Base-by-base conservation (phyloP, 164 flowering plant genomes). In the Vitis amurensis region DNA sequence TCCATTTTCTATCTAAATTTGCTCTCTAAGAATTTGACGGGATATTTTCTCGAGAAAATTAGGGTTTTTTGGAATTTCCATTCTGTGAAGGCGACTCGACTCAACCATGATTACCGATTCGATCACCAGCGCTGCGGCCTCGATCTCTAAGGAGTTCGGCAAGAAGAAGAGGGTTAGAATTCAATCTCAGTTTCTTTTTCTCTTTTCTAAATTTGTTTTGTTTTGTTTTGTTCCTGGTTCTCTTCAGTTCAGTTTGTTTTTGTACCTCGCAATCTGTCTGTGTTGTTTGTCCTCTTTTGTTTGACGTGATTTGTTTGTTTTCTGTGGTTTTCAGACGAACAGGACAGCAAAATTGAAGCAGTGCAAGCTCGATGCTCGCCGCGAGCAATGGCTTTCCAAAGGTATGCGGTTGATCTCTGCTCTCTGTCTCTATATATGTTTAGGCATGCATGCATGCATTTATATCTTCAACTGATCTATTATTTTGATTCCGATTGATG, bases 271-370 rank as follows among this genome's bases (percentile, higher is more conserved):
- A 29, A n/a, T 64, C 48, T 56, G 64, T 30, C 29, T 17, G 14
- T 8, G 15, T 50, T 31, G 16, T 63, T 59, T 56, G 17, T 10
- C 3, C 30, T 60, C 2, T 57, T 11, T 2, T 50, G 51, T 68
- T 64, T 65, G 44, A 37, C 44, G 27, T 23, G 44, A 37, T 23
- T 73, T 67, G 63, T 9, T 68, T 50, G 47, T 57, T 29, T 50
- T 77, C 31, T 59, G 72, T 44, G 59, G 55, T 31, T 73, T 76
- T 71, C 83, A 91, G 97, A 74, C 81, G 27, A 89, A 89, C 69
- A 82, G 94, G 82, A 74, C 86, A 47, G 94, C 96, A 27, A 90
- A 90, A 84, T 75, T 90, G 87, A 92, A 89, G 88, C 96, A 88
- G 86, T 81, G 83, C 83, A 92, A 92, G 87, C 88, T 90, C 7